A percentile compares a stretch with the other conserved stretches of the same genome.
Evolutionary conservation across 148 eudicot species (phyloP).

Genomic region (Amaranthus hypochondriacus): DNA sequence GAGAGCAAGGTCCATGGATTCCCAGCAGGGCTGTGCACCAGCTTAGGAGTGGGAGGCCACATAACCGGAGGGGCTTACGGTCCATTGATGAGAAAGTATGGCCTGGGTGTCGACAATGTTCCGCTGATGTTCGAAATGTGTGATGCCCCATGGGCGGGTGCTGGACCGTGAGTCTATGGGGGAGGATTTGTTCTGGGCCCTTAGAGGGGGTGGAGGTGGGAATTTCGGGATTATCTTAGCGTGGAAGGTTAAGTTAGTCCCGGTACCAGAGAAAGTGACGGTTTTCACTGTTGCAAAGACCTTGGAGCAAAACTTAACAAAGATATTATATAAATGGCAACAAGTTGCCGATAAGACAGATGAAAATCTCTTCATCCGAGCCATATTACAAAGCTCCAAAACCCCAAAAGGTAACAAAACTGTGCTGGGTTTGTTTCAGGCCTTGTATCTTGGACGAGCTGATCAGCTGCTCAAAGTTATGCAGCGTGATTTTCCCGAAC

Average conservation of each 20-base stretch:
- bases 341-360: slow-evolving; percentile 28
- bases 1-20: slow-evolving; percentile 31
- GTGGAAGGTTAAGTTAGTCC: slow-evolving; percentile 44
- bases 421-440: slow-evolving; percentile 32
- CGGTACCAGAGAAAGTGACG: slow-evolving; percentile 38
- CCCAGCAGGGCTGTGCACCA: slow-evolving; percentile 34
- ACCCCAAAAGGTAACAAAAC: slow-evolving; percentile 32
- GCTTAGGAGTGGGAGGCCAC: slow-evolving; percentile 38
- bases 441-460: slow-evolving; percentile 26
- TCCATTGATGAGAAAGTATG: slow-evolving; percentile 44
- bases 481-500: slow-evolving; percentile 29
- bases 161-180: slow-evolving; percentile 44
- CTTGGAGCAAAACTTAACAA: slow-evolving; percentile 31
- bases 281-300: slow-evolving; percentile 32
- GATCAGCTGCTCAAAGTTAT: slow-evolving; percentile 27
- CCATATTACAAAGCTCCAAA: slow-evolving; percentile 23
- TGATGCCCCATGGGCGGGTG: slow-evolving; percentile 34
- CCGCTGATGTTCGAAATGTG: slow-evolving; percentile 37
- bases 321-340: slow-evolving; percentile 28
- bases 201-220: slow-evolving; percentile 41
- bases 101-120: slow-evolving; percentile 46
- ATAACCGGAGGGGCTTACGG: slow-evolving; percentile 43
- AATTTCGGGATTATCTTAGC: slow-evolving; percentile 44
- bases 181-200: slow-evolving; percentile 52
- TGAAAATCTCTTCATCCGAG: slow-evolving; percentile 36